Conservation (phyloP, 2,329 filamentous ascomycete genomes). For the Knufia petricola region DNA sequence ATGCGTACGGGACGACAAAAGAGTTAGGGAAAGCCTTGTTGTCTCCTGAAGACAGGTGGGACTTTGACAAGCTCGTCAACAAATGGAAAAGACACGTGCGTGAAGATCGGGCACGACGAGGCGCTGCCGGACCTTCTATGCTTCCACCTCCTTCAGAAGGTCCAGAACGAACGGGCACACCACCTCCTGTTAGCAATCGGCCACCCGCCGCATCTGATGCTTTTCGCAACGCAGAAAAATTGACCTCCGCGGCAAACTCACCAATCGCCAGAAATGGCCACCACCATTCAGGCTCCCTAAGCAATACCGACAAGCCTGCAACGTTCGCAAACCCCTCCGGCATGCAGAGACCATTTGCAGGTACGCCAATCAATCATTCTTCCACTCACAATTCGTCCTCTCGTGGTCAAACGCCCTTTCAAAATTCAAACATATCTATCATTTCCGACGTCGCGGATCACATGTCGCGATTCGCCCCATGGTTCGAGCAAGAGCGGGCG, state of each 20-base stretch:
- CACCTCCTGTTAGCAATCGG: background rate
- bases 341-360: conserved; percentile 3
- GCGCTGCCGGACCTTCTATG: background rate
- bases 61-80: conserved; percentile 38
- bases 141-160: conserved; percentile 1
- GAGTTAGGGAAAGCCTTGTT: conserved; percentile 12
- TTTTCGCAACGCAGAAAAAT: background rate
- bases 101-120: conserved; percentile 19
- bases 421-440: conserved; percentile 1
- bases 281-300: background rate
- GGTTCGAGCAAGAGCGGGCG: background rate
- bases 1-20: conserved; percentile 3
- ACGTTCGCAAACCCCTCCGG: background rate
- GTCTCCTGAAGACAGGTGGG: conserved; percentile 31
- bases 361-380: background rate
- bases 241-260: background rate
- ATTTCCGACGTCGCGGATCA: conserved; percentile 5
- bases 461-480: background rate
- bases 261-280: background rate
- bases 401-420: conserved; percentile 1
- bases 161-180: background rate
- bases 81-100: conserved; percentile 41
- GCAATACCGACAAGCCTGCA: background rate
- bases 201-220: background rate
- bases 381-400: background rate